Conservation (phyloP, 139 green algal species). For the Coccomyxa sp. region DNA sequence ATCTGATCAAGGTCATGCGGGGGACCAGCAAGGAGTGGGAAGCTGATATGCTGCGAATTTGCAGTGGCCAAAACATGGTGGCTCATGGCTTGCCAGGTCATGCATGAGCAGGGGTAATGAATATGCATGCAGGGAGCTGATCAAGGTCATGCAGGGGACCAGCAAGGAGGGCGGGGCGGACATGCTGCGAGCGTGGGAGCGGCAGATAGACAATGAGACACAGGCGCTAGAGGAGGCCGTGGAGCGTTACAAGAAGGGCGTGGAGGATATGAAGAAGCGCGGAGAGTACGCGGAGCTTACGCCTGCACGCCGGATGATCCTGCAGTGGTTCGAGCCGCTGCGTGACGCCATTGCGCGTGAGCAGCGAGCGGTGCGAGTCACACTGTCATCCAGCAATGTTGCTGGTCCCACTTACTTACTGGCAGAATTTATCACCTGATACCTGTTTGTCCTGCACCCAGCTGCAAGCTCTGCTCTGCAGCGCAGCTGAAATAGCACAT, state of each 20-base stretch:
- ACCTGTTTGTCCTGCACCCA: background rate
- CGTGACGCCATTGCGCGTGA: constrained; percentile 36
- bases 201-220: constrained; percentile 41
- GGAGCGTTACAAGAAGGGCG: constrained; percentile 23
- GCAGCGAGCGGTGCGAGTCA: constrained; percentile 28
- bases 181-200: constrained; percentile 25
- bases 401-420: background rate
- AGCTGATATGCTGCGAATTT: background rate
- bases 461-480: background rate
- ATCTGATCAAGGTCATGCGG: background rate
- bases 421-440: background rate
- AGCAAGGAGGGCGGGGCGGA: background rate
- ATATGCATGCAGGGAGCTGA: background rate
- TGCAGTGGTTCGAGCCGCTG: constrained; percentile 40
- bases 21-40: background rate
- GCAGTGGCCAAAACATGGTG: too few relatives aligned
- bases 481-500: background rate
- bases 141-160: background rate
- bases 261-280: background rate
- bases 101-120: too few relatives aligned
- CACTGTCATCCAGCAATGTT: background rate
- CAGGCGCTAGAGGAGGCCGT: constrained; percentile 20
- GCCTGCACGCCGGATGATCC: constrained; percentile 16
- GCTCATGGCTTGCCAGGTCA: too few relatives aligned
- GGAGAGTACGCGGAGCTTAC: background rate